Base-by-base conservation (phyloP, 345 rosid species). In the Abelmoschus esculentus region DNA sequence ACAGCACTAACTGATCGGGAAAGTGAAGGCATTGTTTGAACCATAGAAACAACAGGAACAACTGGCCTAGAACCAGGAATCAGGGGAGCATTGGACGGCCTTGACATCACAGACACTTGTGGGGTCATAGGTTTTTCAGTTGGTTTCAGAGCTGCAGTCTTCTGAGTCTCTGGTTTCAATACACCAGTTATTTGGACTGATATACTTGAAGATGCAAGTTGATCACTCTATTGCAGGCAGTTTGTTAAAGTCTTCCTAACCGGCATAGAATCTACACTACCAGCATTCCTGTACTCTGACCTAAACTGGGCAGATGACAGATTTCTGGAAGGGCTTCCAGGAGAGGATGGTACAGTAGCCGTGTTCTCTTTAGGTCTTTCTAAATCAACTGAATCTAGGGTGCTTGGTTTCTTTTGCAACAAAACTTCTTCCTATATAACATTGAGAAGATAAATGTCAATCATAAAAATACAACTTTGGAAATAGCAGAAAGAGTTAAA, bases 31-130 rank as follows among this genome's bases (percentile, higher is more conserved):
- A 86, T 53, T n/a, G 90, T 65, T 68, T 86, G 93, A 77, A 82
- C 85, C 78, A 81, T 28, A 63, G 97, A 81, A 62, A 80, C 79
- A 38, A 76, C 81, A 61, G 91, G 86, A 64, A 86, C 72, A 52
- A 85, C 67, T 54, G 85, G 84, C 72, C 85, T 76, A 56, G 75
- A 80, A 69, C 75, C 89, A 65, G 93, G 96, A 64, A 80, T 78
- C 47, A 91, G 69, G 40, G 99, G 96, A 75, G 96, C 93, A 81
- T 96, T 91, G 54, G 93, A 87, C 52, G 97, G 96, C 86, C 99
- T 91, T 38, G 96, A 83, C 83, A 84, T 76, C 66, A 74, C 74
- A 54, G 96, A 76, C 50, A 79, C 75, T 73, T 83, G 85, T 31
- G 73, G 79, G 12, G 71, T 75, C 53, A 40, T 3, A 31, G 81